Conservation (phyloP, 1,284 basidiomycete genomes). For the Naganishia cerealis region DNA sequence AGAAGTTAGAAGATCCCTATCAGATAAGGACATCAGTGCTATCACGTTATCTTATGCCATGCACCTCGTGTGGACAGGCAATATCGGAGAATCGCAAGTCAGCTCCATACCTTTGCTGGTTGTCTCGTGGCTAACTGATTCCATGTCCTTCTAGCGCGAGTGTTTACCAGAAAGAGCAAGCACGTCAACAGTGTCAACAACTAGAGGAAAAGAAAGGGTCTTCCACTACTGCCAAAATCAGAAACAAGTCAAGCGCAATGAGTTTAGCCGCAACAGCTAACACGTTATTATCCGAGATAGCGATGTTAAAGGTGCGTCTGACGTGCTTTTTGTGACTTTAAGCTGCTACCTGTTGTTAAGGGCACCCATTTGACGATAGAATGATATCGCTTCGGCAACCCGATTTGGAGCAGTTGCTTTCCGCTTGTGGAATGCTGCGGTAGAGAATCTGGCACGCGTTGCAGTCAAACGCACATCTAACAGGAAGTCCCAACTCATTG, state of each 20-base stretch:
- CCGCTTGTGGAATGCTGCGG: slow-evolving; percentile 75
- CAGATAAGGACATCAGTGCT: slow-evolving; percentile 53
- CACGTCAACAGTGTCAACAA: slow-evolving; percentile 56
- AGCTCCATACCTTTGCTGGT: background rate
- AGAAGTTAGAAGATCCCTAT: slow-evolving; percentile 35
- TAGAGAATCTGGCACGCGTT: slow-evolving; percentile 68
- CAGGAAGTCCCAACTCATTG: slow-evolving; percentile 37
- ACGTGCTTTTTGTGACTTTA: background rate
- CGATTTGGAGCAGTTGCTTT: slow-evolving; percentile 68
- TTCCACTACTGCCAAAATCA: slow-evolving; percentile 62
- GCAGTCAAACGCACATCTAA: slow-evolving; percentile 40
- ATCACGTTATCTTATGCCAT: slow-evolving; percentile 69
- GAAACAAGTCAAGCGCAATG: slow-evolving; percentile 61
- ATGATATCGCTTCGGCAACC: slow-evolving; percentile 65
- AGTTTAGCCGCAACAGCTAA: slow-evolving; percentile 72
- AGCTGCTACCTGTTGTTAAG: background rate
- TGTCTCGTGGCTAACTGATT: background rate
- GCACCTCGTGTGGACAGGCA: slow-evolving; percentile 64
- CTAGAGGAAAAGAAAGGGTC: slow-evolving; percentile 49
- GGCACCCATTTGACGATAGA: slow-evolving; percentile 56
- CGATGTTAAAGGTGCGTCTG: slow-evolving; percentile 63
- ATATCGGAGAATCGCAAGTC: slow-evolving; percentile 64
- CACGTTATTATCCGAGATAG: slow-evolving; percentile 66
- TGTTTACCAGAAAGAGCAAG: slow-evolving; percentile 65
- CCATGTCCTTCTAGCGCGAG: slow-evolving; percentile 54